Conservation (phyloP, 352 stramenopile species). For the Globisporangium abappressorium region DNA sequence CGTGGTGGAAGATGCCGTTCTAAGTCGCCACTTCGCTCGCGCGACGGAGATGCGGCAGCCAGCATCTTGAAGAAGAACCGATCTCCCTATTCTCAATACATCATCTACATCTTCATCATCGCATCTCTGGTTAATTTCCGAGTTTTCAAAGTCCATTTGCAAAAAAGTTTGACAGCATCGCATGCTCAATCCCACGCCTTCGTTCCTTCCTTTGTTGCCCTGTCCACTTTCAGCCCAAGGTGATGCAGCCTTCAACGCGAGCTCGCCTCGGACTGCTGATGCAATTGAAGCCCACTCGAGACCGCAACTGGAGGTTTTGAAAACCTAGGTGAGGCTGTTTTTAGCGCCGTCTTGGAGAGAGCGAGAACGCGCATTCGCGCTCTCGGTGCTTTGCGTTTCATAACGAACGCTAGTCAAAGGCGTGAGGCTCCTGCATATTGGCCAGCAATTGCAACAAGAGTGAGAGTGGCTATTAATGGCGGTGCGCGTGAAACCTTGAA, state of each 20-base stretch:
- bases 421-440: background rate
- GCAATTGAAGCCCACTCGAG: background rate
- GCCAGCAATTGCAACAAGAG: background rate
- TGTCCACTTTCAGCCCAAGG: too few species aligned
- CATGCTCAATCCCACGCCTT: background rate
- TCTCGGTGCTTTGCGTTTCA: slow-evolving; percentile 17
- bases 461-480: slow-evolving; percentile 8
- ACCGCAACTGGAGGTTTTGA: background rate
- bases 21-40: slow-evolving; percentile 12
- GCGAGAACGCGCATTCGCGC: background rate
- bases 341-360: slow-evolving; percentile 8
- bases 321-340: slow-evolving; percentile 8
- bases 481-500: slow-evolving; percentile 8
- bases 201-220: too few species aligned
- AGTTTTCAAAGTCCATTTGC: background rate
- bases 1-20: slow-evolving; percentile 76
- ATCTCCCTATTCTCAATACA: background rate
- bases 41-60: background rate
- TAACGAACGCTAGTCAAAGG: slow-evolving; percentile 18
- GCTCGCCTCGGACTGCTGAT: background rate
- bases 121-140: background rate
- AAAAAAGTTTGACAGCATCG: background rate
- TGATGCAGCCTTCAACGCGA: background rate
- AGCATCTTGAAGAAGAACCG: background rate
- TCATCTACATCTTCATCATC: background rate